Base-by-base conservation (phyloP, 352 stramenopile species). In the Phytophthora foliorum region DNA sequence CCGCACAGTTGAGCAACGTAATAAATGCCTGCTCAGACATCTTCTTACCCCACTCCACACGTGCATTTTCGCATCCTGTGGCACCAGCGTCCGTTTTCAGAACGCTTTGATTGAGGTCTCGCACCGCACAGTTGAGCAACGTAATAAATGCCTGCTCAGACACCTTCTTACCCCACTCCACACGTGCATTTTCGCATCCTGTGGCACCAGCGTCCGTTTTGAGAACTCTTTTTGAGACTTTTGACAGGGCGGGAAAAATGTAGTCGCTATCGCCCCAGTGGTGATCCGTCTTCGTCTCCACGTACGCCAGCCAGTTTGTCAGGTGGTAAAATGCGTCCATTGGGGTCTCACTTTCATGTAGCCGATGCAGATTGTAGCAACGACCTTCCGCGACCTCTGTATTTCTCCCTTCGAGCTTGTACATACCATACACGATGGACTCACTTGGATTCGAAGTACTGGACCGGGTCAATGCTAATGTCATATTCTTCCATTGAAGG, bases 351-450 rank as follows among this genome's bases (percentile, higher is more conserved):
- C 9, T 0, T 2, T 34, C 27, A 5, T 53, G 25, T 21, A 58
- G 24, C 4, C 16, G 25, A 31, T 53, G 54, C 27, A 61, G 11
- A n/a, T 44, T 61, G 17, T 61, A 61, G 19, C 44, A 55, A 19
- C 44, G 44, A 31, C 57, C 57, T 50, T 66, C 57, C 14, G 27
- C 48, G 3, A 58, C 57, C 6, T 66, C 57, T 1, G 45, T 50
- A n/a, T 64, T 56, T 27, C 57, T 11, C 46, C 45, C 48, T 58
- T 66, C 57, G 4, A 58, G 57, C 27, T 66, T 58, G 46, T 57
- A 65, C 2, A 11, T 9, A 6, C 1, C 34, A 36, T 31, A 65
- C 7, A 21, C 29, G 3, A 57, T 52, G 7, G 46, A 44, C 34
- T 32, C n/a, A 13, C 3, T 57, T 1, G 22, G 17, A 14, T 57